These are phyloP conservation scores for Cordyceps tenuipes DNA, from an alignment of 2,329 filamentous ascomycete genomes.

Conservation along the genomic window DNA sequence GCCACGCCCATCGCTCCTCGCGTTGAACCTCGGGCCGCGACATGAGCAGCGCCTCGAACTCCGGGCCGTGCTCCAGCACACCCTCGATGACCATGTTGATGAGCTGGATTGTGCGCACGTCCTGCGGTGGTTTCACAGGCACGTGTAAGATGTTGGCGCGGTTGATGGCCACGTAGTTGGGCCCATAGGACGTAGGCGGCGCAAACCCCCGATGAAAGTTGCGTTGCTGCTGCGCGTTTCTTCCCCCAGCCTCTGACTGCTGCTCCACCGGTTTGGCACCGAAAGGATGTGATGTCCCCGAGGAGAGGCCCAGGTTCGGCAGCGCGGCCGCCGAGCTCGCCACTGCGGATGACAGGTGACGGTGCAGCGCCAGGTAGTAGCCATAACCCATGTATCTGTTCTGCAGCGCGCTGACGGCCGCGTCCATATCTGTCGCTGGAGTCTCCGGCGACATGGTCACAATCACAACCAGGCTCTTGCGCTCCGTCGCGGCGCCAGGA, in stretches of 20 bases:
- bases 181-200: conserved; percentile 61
- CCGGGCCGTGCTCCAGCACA: conserved; percentile 69
- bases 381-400: conserved; percentile 81
- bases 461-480: conserved; percentile 68
- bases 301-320: conserved; percentile 20
- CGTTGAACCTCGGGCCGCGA: conserved; percentile 70
- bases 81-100: conserved; percentile 85
- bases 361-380: conserved; percentile 69
- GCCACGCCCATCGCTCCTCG: conserved; percentile 88
- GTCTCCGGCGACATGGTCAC: conserved; percentile 75
- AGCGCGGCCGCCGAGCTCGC: conserved; percentile 34
- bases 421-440: conserved; percentile 74
- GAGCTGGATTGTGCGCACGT: conserved; percentile 69
- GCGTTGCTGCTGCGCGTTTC: conserved; percentile 34
- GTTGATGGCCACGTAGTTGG: conserved; percentile 32
- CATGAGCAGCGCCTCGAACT: conserved; percentile 92
- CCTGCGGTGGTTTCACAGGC: conserved; percentile 64
- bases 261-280: conserved; percentile 62
- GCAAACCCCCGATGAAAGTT: conserved; percentile 53
- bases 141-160: conserved; percentile 51
- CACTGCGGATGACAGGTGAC: conserved; percentile 73
- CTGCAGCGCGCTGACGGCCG: conserved; percentile 67
- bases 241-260: conserved; percentile 21
- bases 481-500: conserved; percentile 44
- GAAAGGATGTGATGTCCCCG: conserved; percentile 55